A percentile compares a stretch with the other conserved stretches of the same genome.
phyloP scores from a whole-genome alignment of 805 yeast genomes.

The Tetrapisispora pingtungensis region DNA sequence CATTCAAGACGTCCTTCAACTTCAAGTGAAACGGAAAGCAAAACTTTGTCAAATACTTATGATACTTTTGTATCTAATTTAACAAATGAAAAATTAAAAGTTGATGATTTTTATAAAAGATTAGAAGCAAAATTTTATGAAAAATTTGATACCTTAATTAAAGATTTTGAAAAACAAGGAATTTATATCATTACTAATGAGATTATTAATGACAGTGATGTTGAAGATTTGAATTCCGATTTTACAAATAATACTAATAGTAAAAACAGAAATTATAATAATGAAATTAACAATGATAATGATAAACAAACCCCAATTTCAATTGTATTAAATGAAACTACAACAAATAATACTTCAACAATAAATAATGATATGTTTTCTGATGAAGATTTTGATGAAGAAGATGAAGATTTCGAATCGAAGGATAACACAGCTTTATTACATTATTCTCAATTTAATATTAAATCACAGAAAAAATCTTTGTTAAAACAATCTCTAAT shows the following conservation, averaged over 20 bases:
- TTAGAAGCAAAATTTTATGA: slow-evolving; percentile 39
- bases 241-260: not conserved
- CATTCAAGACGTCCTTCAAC: slow-evolving; percentile 10
- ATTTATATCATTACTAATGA: slow-evolving; percentile 4
- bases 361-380: slow-evolving; percentile 3
- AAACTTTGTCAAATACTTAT: slow-evolving; percentile 28
- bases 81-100: slow-evolving; percentile 39
- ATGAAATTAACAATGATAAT: not conserved
- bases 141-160: slow-evolving; percentile 37
- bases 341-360: not conserved
- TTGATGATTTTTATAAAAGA: slow-evolving; percentile 41
- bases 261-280: too few relatives aligned
- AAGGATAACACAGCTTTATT: slow-evolving; percentile 41
- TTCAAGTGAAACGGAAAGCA: slow-evolving; percentile 22
- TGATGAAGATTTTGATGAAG: slow-evolving; percentile 26
- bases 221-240: not conserved
- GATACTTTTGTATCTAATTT: slow-evolving; percentile 40
- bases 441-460: slow-evolving; percentile 39
- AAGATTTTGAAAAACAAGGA: slow-evolving; percentile 37
- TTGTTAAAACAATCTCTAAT: slow-evolving; percentile 59
- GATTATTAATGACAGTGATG: not conserved
- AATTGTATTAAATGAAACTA: not conserved
- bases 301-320: not conserved
- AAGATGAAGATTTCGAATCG: slow-evolving; percentile 31
- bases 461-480: slow-evolving; percentile 44